These are phyloP conservation scores for Dionaea muscipula DNA, from an alignment of 179 eudicot species.

Conservation along the genomic window DNA sequence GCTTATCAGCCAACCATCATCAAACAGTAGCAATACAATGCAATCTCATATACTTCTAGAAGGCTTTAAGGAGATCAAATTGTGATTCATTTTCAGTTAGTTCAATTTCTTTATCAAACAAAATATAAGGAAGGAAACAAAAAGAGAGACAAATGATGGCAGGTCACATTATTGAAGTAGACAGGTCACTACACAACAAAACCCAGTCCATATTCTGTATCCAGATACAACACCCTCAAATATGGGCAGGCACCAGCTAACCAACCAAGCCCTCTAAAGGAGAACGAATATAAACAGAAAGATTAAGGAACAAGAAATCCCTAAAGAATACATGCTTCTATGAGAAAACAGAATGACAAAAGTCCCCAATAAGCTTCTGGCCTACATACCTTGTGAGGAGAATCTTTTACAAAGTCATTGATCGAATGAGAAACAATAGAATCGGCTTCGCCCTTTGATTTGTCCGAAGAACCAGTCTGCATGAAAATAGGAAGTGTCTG, in stretches of 20 bases:
- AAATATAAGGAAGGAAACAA: no score
- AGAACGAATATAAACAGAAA: background rate
- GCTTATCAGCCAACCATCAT: no score
- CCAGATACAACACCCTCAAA: no score
- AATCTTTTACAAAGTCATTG: slow-evolving; percentile 59
- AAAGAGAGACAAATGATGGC: no score
- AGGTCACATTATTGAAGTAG: no score
- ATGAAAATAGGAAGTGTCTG: slow-evolving; percentile 99
- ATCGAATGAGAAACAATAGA: slow-evolving; percentile 17
- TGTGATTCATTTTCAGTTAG: no score
- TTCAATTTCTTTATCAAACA: no score
- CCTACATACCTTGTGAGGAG: slow-evolving; percentile 69
- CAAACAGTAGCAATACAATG: no score
- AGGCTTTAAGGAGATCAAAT: no score
- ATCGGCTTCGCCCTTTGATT: slow-evolving; percentile 35
- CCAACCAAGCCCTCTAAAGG: background rate
- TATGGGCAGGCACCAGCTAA: background rate
- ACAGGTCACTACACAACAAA: no score
- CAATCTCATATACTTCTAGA: no score
- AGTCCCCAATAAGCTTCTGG: slow-evolving; percentile 2
- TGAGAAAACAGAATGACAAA: background rate
- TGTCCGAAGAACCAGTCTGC: slow-evolving; percentile 83
- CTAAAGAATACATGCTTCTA: background rate
- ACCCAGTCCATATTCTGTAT: no score
- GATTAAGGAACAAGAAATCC: background rate